These are phyloP conservation scores for Tricholoma hemisulphureum DNA, from an alignment of 768 basidiomycete genomes.

Conservation along the genomic window DNA sequence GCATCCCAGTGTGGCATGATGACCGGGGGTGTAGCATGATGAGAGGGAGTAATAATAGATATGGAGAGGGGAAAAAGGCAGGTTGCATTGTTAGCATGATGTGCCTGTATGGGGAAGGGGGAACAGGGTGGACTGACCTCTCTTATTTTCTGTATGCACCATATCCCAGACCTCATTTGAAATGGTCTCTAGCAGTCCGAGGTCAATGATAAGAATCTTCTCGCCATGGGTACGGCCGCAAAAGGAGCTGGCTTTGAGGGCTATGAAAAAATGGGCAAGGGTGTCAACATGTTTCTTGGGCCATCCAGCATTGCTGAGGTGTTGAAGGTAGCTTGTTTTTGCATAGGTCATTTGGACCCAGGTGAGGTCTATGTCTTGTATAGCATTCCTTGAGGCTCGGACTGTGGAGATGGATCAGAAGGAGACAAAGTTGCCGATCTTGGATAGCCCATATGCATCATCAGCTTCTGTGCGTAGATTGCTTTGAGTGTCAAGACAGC, in stretches of 20 bases:
- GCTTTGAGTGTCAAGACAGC: too few species aligned
- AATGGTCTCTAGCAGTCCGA: background rate
- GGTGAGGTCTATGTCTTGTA: slow-evolving; percentile 16
- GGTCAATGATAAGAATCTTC: slow-evolving; percentile 7
- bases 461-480: too few species aligned
- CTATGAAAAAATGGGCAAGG: slow-evolving; percentile 9
- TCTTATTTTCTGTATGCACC: too few species aligned
- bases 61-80: too few species aligned
- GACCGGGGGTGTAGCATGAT: too few species aligned
- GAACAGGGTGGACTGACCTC: background rate
- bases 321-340: too few species aligned
- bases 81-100: background rate
- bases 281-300: slow-evolving; percentile 4
- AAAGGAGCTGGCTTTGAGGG: slow-evolving; percentile 9
- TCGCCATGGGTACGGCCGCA: slow-evolving; percentile 3
- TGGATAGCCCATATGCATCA: slow-evolving; percentile 12
- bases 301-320: too few species aligned
- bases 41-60: too few species aligned
- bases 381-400: slow-evolving; percentile 14
- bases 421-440: slow-evolving; percentile 4
- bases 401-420: slow-evolving; percentile 11
- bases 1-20: too few species aligned
- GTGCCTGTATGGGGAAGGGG: background rate
- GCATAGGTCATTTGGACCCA: slow-evolving; percentile 20
- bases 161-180: background rate